Conservation (phyloP, 2,329 filamentous ascomycete genomes). For the Fusarium mexicanum region DNA sequence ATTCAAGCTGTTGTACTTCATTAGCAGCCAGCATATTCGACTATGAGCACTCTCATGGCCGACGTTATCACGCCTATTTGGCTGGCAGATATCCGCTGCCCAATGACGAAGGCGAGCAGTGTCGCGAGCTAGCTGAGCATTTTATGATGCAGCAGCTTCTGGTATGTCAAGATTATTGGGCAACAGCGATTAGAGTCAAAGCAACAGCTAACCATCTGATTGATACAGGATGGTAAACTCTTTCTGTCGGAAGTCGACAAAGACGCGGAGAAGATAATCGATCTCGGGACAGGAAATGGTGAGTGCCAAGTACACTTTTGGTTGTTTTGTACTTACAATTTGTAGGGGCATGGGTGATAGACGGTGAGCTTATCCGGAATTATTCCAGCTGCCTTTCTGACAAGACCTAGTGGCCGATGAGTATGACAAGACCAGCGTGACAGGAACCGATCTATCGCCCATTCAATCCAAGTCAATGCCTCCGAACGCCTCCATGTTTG, state of each 20-base stretch:
- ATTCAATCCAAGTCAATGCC: slow-evolving; percentile 62
- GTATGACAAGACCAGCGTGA: slow-evolving; percentile 52
- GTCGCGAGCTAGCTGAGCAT: slow-evolving; percentile 58
- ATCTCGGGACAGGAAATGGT: slow-evolving; percentile 62
- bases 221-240: slow-evolving; percentile 49
- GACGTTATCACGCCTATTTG: slow-evolving; percentile 56
- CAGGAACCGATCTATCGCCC: slow-evolving; percentile 56
- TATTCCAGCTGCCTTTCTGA: slow-evolving; percentile 4
- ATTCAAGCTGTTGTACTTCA: slow-evolving; percentile 47
- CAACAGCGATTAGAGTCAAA: background rate
- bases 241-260: slow-evolving; percentile 53
- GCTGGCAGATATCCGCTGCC: slow-evolving; percentile 58
- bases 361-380: slow-evolving; percentile 45
- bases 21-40: slow-evolving; percentile 47
- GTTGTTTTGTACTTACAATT: slow-evolving; percentile 5
- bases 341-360: slow-evolving; percentile 63
- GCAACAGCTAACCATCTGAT: background rate
- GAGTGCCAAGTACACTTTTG: slow-evolving; percentile 9
- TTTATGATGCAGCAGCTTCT: slow-evolving; percentile 56
- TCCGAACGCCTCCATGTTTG: slow-evolving; percentile 68
- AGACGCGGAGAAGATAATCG: slow-evolving; percentile 55
- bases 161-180: slow-evolving; percentile 36
- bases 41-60: slow-evolving; percentile 48
- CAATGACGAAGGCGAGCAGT: slow-evolving; percentile 58
- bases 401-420: slow-evolving; percentile 50